Evolutionary conservation across 768 basidiomycete genomes (phyloP), one percentile per base, ranked within the genome.

Genomic region (Infundibulicybe gibba): DNA sequence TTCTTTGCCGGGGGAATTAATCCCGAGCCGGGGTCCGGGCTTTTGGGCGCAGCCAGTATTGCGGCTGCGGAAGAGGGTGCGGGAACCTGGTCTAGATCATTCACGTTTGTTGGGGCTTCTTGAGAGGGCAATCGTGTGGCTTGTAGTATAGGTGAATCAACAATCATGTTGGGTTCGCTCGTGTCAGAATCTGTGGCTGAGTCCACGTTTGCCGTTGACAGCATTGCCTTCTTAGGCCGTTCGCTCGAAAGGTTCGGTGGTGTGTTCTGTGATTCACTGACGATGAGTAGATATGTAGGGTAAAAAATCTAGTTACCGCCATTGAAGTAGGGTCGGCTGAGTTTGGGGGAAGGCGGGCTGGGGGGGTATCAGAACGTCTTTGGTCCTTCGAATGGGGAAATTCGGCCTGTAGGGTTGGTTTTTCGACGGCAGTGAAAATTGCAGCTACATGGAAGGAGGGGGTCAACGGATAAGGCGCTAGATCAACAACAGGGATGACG

Each of bases 1-100:
- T 85, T 83, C 61, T 80, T 79, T 6, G 65, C 60, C 20, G 74
- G 73, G n/a, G 80, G 74, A n/a, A 80, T 76, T 3, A 77, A 74
- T 47, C 81, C 78, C 9, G 79, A 68, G 52, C 76, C 77, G 33
- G 71, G 69, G 32, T 65, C 65, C 25, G 56, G 59, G 32, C 50
- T 50, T 48, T 41, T 49, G 17, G 54, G 55, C 4, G 21, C 34
- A 35, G 49, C 34, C 16, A 50, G 48, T 30, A 39, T 12, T 41
- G 49, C 25, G 8, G 25, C 8, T 25, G 55, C 16, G 52, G 53
- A 21, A 43, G 42, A 47, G 41, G 54, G 43, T 37, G 45, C 17
- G 31, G 54, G 49, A 21, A 40, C 37, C 20, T 50, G 34, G 33
- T 8, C 25, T 25, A 25, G n/a, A n/a, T n/a, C n/a, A n/a, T n/a